Percentiles rank a stretch among this genome's conserved stretches.
Conservation (phyloP, 805 yeast species). For the Saccharomycopsis amapae region DNA sequence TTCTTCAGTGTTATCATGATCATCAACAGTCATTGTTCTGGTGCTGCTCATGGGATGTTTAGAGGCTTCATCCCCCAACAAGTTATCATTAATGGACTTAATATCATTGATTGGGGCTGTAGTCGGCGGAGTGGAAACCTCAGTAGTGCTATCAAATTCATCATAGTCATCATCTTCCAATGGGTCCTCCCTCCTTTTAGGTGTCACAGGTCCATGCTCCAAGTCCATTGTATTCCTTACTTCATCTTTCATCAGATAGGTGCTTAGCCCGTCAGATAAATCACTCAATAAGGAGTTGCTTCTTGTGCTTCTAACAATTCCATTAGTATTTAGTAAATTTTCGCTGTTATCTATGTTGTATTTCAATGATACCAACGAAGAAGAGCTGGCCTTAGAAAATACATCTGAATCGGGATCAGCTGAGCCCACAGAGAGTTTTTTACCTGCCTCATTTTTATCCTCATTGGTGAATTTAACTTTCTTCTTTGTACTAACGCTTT, state of each 20-base stretch:
- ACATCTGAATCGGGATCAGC: slow-evolving; percentile 3
- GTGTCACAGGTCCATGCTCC: no score
- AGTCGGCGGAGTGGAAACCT: slow-evolving; percentile 12
- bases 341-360: neutral
- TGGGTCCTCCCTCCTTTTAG: neutral
- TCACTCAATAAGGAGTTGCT: slow-evolving; percentile 10
- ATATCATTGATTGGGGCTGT: neutral
- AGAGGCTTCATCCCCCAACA: neutral
- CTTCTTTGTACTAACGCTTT: neutral
- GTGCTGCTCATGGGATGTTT: neutral
- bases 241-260: neutral
- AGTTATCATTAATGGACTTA: neutral
- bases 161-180: neutral
- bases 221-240: neutral
- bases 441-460: neutral
- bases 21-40: neutral
- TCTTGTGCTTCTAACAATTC: neutral
- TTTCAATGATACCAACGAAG: slow-evolving; percentile 6
- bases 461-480: slow-evolving; percentile 9
- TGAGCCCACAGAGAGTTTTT: neutral
- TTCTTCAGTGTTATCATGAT: neutral
- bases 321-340: neutral
- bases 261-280: slow-evolving; percentile 2
- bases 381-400: slow-evolving; percentile 9
- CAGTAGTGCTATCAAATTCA: slow-evolving; percentile 5